A percentile compares a stretch with the other conserved stretches of the same genome.
Conservation (phyloP, 2,329 filamentous ascomycete species). For the Claviceps quebecensis region DNA sequence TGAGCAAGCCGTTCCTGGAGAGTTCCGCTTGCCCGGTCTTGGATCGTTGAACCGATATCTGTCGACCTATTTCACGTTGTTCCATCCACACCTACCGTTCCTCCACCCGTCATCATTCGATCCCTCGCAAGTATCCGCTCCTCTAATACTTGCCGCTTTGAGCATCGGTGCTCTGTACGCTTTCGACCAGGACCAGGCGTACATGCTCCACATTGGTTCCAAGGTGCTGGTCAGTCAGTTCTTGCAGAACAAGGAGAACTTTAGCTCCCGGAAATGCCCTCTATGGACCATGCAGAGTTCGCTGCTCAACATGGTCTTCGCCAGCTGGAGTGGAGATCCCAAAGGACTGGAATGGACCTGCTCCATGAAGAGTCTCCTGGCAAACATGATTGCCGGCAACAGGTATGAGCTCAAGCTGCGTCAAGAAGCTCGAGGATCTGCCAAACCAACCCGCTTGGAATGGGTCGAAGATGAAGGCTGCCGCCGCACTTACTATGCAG, state of each 20-base stretch:
- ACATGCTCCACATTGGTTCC: constrained; percentile 92
- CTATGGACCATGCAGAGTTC: constrained; percentile 98
- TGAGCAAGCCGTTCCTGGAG: constrained; percentile 71
- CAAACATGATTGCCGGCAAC: constrained; percentile 97
- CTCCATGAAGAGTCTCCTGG: constrained; percentile 93
- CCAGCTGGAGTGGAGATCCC: constrained; percentile 96
- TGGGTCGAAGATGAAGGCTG: constrained; percentile 98
- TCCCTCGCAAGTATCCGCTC: constrained; percentile 64
- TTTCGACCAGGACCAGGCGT: constrained; percentile 93
- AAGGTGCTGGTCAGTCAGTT: constrained; percentile 97
- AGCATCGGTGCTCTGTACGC: constrained; percentile 95
- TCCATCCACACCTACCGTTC: constrained; percentile 94
- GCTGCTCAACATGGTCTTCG: constrained; percentile 95
- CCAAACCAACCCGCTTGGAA: constrained; percentile 64
- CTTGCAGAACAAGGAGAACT: constrained; percentile 94
- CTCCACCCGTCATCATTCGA: constrained; percentile 85
- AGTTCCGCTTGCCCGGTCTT: constrained; percentile 74
- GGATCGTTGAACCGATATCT: constrained; percentile 80
- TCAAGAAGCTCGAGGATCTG: constrained; percentile 69
- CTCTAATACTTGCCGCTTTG: constrained; percentile 74
- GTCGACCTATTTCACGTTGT: constrained; percentile 90
- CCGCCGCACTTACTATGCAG: constrained; percentile 90
- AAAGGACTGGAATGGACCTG: constrained; percentile 98
- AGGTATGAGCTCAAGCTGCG: constrained; percentile 91
- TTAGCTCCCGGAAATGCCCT: constrained; percentile 93